Evolutionary conservation across 169 alveolate genomes (phyloP).

Genomic region (Cryptosporidium felis): DNA sequence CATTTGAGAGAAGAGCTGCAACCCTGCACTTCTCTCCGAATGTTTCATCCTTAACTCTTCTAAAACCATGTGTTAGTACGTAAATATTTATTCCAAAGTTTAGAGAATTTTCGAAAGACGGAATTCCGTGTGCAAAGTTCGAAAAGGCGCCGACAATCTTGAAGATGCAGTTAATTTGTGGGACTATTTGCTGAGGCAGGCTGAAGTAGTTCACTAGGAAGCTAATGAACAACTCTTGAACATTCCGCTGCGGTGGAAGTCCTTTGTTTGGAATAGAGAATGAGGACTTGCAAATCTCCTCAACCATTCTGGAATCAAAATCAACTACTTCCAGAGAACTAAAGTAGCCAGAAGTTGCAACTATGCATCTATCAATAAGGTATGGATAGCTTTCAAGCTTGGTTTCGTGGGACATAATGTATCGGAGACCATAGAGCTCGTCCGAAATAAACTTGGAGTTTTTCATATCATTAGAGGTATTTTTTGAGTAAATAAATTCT

Average conservation of each 20-base stretch:
- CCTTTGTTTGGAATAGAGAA: conserved; percentile 8
- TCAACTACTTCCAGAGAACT: background rate
- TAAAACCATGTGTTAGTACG: conserved; percentile 25
- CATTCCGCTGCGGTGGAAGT: conserved; percentile 4
- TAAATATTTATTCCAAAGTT: conserved; percentile 20
- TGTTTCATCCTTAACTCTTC: background rate
- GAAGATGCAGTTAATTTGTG: conserved; percentile 26
- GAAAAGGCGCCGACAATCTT: conserved; percentile 4
- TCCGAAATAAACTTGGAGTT: conserved; percentile 8
- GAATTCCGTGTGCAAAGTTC: background rate
- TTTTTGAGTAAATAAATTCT: conserved; percentile 16
- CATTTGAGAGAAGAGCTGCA: conserved; percentile 35
- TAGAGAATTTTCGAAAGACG: conserved; percentile 33
- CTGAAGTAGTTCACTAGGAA: conserved; percentile 46
- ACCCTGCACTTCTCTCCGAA: conserved; percentile 24
- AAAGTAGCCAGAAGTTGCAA: background rate
- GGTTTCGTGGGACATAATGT: background rate
- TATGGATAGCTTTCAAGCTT: conserved; percentile 6
- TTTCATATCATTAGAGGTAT: conserved; percentile 24
- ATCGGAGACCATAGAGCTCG: conserved; percentile 20
- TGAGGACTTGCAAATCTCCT: conserved; percentile 18
- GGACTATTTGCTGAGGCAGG: conserved; percentile 2
- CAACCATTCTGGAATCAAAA: background rate
- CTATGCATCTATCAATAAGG: conserved; percentile 6
- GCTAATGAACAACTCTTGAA: conserved; percentile 11